phyloP scores from a whole-genome alignment of 345 rosid genomes.

The Populus davidiana region DNA sequence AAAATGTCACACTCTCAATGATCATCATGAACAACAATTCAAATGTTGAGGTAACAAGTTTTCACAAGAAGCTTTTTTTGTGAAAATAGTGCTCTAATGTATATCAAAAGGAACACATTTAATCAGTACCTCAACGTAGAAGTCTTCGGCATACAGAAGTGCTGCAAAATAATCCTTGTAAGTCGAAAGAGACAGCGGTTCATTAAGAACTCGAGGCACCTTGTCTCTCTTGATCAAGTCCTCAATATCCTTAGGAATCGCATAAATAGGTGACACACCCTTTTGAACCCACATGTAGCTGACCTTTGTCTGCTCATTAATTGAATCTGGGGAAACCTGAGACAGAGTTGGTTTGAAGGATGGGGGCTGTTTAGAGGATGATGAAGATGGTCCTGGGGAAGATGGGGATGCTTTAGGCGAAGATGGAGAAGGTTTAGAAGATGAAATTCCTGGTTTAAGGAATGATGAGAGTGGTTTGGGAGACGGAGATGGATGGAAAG shows the following conservation, averaged over 20 bases:
- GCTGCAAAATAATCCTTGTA: conserved; percentile 34
- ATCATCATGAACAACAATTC: not conserved
- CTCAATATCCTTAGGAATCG: conserved; percentile 26
- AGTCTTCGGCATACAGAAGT: conserved; percentile 42
- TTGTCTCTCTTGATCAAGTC: conserved; percentile 20
- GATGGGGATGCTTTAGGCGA: conserved; percentile 7
- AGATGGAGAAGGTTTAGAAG: not conserved
- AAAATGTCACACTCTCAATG: not conserved
- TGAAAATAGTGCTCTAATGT: not conserved
- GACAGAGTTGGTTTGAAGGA: conserved; percentile 21
- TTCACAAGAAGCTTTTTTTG: not conserved
- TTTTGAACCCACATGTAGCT: conserved; percentile 1
- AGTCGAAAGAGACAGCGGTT: conserved; percentile 17
- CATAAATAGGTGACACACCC: conserved; percentile 18
- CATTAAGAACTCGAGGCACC: conserved; percentile 25
- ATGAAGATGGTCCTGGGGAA: not conserved
- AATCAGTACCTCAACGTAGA: conserved; percentile 31
- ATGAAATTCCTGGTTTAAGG: not conserved
- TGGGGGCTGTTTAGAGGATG: not conserved
- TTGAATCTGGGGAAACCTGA: not conserved
- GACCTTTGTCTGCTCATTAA: not conserved
- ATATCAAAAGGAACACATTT: not conserved
- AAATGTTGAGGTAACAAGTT: not conserved
- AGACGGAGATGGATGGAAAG: not conserved
- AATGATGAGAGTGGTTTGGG: conserved; percentile 9